Percentiles rank a stretch among this genome's conserved stretches.
These are phyloP conservation scores for Volutella citrinella DNA, from an alignment of 2,329 filamentous ascomycete genomes.

Conservation along the genomic window DNA sequence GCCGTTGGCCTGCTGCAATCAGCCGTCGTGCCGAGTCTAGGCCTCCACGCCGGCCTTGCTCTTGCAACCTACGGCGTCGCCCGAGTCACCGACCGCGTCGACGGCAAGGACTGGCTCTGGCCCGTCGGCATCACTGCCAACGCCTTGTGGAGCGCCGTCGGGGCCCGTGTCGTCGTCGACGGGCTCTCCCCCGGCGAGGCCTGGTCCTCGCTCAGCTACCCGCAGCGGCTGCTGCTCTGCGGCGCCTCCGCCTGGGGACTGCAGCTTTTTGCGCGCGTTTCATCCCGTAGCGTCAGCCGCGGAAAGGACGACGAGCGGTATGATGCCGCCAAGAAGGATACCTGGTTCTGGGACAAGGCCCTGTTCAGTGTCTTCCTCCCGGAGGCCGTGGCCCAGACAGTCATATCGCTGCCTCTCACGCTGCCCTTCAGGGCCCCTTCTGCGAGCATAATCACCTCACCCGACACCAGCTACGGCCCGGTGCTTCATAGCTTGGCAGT, in stretches of 20 bases:
- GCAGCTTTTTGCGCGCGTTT: constrained; percentile 2
- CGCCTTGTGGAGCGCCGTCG: constrained; percentile 5
- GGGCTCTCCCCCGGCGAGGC: constrained; percentile 1
- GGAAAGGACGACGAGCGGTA: neutral
- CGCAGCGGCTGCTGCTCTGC: constrained; percentile 1
- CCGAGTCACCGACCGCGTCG: neutral
- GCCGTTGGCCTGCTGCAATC: constrained; percentile 2
- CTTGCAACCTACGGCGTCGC: constrained; percentile 1
- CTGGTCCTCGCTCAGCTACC: constrained; percentile 2
- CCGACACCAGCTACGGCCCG: neutral
- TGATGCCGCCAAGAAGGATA: neutral
- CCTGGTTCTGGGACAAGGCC: constrained; percentile 4
- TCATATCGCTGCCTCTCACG: constrained; percentile 4
- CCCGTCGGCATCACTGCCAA: constrained; percentile 2
- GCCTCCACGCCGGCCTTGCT: constrained; percentile 5
- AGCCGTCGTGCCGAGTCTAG: constrained; percentile 1
- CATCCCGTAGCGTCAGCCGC: neutral
- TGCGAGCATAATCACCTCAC: neutral
- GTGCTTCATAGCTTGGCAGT: neutral
- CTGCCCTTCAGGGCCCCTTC: constrained; percentile 2
- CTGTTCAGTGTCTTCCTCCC: constrained; percentile 2
- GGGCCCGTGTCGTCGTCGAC: constrained; percentile 1
- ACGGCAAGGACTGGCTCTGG: constrained; percentile 7
- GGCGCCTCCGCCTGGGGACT: constrained; percentile 3
- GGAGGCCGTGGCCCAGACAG: constrained; percentile 4